Evolutionary conservation across 768 basidiomycete genomes (phyloP), one percentile per base, ranked within the genome.

Genomic region (Termitomyces sp.): DNA sequence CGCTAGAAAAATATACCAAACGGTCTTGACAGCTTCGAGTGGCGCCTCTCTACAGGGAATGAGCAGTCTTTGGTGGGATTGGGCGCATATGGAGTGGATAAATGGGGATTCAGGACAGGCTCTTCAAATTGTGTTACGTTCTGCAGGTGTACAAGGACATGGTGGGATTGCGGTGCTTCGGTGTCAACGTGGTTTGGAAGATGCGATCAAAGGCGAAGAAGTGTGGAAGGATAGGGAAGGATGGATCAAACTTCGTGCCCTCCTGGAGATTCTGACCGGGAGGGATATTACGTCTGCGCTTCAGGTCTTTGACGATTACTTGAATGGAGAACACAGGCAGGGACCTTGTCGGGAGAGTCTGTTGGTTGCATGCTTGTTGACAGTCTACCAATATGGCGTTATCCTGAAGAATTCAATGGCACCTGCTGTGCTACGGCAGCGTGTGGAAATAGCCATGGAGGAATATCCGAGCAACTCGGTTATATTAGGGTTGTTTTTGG

Each of bases 11-110:
- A 77, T 94, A 3, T 94, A 90, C 69, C 79, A 85, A 62, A 84
- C 85, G 1, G 76, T 88, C 7, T 79, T 90, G 20, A 71, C 78
- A 43, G 72, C 80, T 6, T 73, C 82, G 1, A 71, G 75, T 3
- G 70, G 73, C 26, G 52, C 69, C 16, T 65, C 70, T 11, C 69
- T 72, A 33, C 65, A 66, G 5, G 79, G 74, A 33, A 65, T 71
- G 16, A 74, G 78, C 22, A 68, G 68, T 56, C 66, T 93, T 59
- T 93, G 88, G 88, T 91, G 85, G 84, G 82, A 86, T 63, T 93
- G 90, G 88, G 87, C 86, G 1, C 86, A 93, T 63, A 80, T 90
- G 79, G 90, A 92, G 69, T 94, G 91, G 91, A 67, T 90, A 11
- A 68, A 74, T 14, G 79, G 83, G 1, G 63, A 77, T 33, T 66